Base-by-base conservation (phyloP, 345 rosid genomes). In the Gossypium turneri region DNA sequence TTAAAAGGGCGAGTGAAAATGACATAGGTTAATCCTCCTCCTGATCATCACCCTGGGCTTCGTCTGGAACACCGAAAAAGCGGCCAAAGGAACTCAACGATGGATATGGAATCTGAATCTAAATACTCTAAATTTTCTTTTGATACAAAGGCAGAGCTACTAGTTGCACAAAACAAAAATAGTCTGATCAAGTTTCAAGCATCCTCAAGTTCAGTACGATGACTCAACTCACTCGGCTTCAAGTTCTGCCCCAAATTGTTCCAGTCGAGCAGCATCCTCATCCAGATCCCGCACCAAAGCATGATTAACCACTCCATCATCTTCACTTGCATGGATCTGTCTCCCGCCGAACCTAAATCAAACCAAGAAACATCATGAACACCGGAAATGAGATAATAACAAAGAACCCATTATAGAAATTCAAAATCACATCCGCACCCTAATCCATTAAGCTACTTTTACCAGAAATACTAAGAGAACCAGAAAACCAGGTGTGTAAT, bases 231-330 rank as follows among this genome's bases (percentile, higher is more conserved):
- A 88, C 8, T 90, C 94, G 8, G 90, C 91, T 84, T 96, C 98
- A 12, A 96, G 97, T 76, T 93, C 99, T 61, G 97, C 92, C 51
- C 97, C 94, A 82, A 92, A 96, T 80, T 89, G 89, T 66, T 93
- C 95, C 74, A 96, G 72, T 67, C 97, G 83, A 12, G 72, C 78
- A 1, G 89, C 86, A 76, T 93, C 99, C 56, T 73, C 90, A 0
- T 87, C 91, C 34, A 76, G 73, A 85, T 96, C 97, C 25, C 97
- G 84, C 17, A 92, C 77, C 27, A 59, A 27, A 47, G 98, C 86
- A 74, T 96, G 98, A 84, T 96, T 93, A 69, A 96, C 86, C 53
- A 61, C 68, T 43, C 98, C 98, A 58, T 93, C 97, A 50, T 93
- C 98, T 81, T 88, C 85, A 61, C 86, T 85, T 2, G 97, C 99